These are phyloP conservation scores for Dissophora globulifera DNA, from an alignment of 192 early-diverging fungal genomes.

Conservation along the genomic window DNA sequence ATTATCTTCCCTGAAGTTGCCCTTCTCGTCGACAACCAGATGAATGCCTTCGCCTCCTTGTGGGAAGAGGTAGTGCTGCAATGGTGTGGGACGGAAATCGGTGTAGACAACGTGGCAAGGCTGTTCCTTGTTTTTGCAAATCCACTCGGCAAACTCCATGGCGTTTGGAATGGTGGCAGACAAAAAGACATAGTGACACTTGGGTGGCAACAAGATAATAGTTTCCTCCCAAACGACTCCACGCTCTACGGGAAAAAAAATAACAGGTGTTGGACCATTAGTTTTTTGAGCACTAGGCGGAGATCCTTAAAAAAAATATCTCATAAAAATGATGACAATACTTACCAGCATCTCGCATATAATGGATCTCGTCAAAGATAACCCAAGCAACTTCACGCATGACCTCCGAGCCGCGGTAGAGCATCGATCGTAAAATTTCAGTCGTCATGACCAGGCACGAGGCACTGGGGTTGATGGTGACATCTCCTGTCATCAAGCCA, in stretches of 20 bases:
- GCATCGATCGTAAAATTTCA: constrained; percentile 97
- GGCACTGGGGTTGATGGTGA: constrained; percentile 93
- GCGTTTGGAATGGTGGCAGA: constrained; percentile 99
- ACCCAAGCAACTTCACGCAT: constrained; percentile 98
- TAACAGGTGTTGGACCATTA: too few species aligned
- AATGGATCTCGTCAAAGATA: constrained; percentile 98
- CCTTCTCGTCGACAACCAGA: constrained; percentile 96
- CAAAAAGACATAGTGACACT: constrained; percentile 93
- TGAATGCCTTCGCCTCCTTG: constrained; percentile 93
- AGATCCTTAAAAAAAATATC: too few species aligned
- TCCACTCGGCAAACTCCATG: constrained; percentile 99
- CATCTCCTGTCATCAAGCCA: constrained; percentile 98
- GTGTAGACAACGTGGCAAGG: constrained; percentile 99
- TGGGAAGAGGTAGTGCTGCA: constrained; percentile 98
- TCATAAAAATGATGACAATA: neutral
- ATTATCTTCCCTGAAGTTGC: constrained; percentile 93
- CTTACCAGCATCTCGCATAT: constrained; percentile 92
- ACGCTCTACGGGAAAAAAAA: too few species aligned
- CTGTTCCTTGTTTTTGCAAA: constrained; percentile 92
- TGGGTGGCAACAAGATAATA: constrained; percentile 92
- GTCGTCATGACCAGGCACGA: constrained; percentile 98
- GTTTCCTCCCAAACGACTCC: constrained; percentile 99
- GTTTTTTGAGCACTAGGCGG: too few species aligned
- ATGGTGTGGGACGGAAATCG: constrained; percentile 94
- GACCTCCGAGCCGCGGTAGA: constrained; percentile 95